Conservation (phyloP, 768 basidiomycete species). For the Russula foetens region DNA sequence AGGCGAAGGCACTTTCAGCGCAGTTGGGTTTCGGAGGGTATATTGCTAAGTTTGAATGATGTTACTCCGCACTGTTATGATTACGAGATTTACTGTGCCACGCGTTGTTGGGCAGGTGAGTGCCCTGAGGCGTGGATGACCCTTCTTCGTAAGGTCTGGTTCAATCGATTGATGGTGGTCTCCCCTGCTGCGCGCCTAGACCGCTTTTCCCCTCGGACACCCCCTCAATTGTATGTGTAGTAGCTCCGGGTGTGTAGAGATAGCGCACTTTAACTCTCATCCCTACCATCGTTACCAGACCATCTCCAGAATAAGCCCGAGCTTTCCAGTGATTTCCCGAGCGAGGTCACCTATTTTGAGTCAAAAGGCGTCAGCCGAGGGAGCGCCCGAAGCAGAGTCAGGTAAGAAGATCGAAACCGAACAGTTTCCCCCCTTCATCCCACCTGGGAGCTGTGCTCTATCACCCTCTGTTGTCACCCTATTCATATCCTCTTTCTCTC, state of each 20-base stretch:
- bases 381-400: background rate
- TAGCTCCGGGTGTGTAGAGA: background rate
- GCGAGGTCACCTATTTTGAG: background rate
- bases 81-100: conserved; percentile 7
- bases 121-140: conserved; percentile 3
- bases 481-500: background rate
- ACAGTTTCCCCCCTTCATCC: background rate
- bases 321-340: background rate
- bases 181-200: background rate
- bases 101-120: background rate
- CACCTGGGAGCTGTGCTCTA: conserved; percentile 12
- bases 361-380: background rate
- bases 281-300: background rate
- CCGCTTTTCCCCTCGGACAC: background rate
- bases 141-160: background rate
- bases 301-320: conserved; percentile 2
- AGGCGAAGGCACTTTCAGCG: background rate
- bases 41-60: background rate
- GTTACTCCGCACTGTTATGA: background rate
- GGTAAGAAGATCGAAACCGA: background rate
- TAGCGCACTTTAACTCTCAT: background rate
- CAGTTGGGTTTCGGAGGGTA: background rate
- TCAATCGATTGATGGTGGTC: conserved; percentile 7
- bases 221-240: background rate
- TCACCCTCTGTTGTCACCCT: background rate